Conservation (phyloP, 257 asterid genomes). For the Hygrophila difformis region DNA sequence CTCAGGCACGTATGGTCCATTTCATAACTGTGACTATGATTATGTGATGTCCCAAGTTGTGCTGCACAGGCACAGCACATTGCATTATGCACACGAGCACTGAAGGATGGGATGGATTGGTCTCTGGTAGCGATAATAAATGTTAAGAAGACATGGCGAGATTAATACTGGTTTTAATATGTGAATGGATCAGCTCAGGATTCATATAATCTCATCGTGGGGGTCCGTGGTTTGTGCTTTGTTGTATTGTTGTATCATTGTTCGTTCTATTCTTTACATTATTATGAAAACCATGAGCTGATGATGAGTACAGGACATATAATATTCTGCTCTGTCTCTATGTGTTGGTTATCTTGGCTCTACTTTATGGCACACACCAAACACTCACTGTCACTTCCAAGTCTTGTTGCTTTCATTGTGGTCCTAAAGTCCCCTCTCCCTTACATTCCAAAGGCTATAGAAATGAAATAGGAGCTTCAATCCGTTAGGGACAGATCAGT, state of each 20-base stretch:
- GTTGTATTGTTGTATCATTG: not conserved
- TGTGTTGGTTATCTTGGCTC: not conserved
- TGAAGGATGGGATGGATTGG: too few species aligned
- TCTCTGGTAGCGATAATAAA: too few species aligned
- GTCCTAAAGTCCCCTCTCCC: constrained; percentile 17
- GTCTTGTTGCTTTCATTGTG: constrained; percentile 24
- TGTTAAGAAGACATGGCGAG: too few species aligned
- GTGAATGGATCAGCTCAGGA: too few species aligned
- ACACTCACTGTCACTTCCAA: constrained; percentile 14
- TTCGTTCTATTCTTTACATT: too few species aligned
- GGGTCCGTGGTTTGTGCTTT: too few species aligned
- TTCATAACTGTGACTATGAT: not conserved
- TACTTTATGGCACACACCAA: constrained; percentile 12
- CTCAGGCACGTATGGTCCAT: not conserved
- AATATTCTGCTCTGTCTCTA: not conserved
- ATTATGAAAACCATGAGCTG: not conserved
- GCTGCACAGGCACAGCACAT: not conserved
- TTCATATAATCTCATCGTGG: too few species aligned
- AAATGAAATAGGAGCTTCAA: not conserved
- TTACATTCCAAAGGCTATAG: too few species aligned
- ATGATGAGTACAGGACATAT: not conserved
- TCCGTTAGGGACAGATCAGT: constrained; percentile 3
- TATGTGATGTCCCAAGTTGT: not conserved
- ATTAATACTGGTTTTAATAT: too few species aligned
- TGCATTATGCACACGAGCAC: too few species aligned